Conservation (phyloP, 768 basidiomycete species). For the Phlegmacium glaucopus region DNA sequence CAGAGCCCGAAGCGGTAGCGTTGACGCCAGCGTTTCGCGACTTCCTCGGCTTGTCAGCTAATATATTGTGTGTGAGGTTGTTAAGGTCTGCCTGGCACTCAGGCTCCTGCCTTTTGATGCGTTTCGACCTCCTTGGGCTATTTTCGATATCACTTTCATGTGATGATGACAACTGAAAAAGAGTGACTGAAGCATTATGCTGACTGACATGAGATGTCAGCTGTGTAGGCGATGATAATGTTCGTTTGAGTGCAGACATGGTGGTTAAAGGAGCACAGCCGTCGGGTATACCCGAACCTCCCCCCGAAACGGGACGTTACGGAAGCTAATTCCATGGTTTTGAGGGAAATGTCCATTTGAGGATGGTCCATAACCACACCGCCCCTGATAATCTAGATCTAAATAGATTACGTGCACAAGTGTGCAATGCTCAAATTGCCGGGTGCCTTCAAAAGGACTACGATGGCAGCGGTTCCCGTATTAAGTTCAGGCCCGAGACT, state of each 20-base stretch:
- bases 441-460: too few species aligned
- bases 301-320: too few species aligned
- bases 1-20: slow-evolving; percentile 28
- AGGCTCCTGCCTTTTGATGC: slow-evolving; percentile 11
- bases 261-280: too few species aligned
- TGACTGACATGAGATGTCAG: slow-evolving; percentile 10
- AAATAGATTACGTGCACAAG: too few species aligned
- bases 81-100: slow-evolving; percentile 3
- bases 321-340: too few species aligned
- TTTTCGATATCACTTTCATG: slow-evolving; percentile 1
- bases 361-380: too few species aligned
- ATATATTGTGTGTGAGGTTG: background rate
- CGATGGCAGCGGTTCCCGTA: too few species aligned
- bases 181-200: slow-evolving; percentile 11
- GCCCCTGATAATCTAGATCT: too few species aligned
- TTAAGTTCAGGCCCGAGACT: too few species aligned
- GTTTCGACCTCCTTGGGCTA: slow-evolving; percentile 17
- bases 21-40: slow-evolving; percentile 8
- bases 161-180: slow-evolving; percentile 8
- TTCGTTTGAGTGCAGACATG: slow-evolving; percentile 5
- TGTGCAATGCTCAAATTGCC: too few species aligned
- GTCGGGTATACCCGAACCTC: too few species aligned
- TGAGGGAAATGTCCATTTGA: too few species aligned
- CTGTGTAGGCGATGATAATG: background rate
- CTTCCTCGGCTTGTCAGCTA: slow-evolving; percentile 17